phyloP scores from a whole-genome alignment of 805 yeast genomes.

The Candida broadrunensis region DNA sequence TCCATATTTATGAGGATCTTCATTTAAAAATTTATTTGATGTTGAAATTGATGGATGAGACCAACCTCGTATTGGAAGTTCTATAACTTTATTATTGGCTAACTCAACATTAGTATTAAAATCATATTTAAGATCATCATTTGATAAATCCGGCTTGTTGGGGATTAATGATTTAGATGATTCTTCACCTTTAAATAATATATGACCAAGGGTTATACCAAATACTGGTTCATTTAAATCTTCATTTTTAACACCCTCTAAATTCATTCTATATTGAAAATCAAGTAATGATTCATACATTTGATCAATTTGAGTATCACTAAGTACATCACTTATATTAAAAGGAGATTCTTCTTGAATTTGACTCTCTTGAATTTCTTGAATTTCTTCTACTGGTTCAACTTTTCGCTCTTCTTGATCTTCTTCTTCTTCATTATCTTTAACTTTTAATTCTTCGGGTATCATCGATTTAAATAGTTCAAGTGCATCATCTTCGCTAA shows the following conservation, averaged over 20 bases:
- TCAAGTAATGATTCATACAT: slow-evolving; percentile 23
- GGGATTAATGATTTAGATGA: slow-evolving; percentile 6
- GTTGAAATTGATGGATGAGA: slow-evolving; percentile 14
- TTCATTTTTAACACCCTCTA: slow-evolving; percentile 17
- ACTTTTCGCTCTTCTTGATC: background rate
- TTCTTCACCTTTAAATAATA: slow-evolving; percentile 22
- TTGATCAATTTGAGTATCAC: slow-evolving; percentile 13
- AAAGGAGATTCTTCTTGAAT: background rate
- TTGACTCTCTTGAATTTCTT: background rate
- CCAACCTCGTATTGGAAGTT: slow-evolving; percentile 22
- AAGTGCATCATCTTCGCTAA: background rate
- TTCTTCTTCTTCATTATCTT: background rate
- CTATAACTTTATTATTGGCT: slow-evolving; percentile 27
- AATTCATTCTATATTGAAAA: slow-evolving; percentile 18
- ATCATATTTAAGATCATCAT: slow-evolving; percentile 9
- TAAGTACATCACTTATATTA: slow-evolving; percentile 1
- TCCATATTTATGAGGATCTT: slow-evolving; percentile 32
- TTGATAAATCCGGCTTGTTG: slow-evolving; percentile 3
- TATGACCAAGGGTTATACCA: slow-evolving; percentile 38
- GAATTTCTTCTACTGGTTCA: background rate
- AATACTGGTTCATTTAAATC: slow-evolving; percentile 24
- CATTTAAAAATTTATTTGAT: slow-evolving; percentile 15
- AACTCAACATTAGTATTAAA: slow-evolving; percentile 35
- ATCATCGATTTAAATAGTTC: background rate
- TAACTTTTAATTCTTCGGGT: background rate